A percentile compares a stretch with the other conserved stretches of the same genome.
Conservation (phyloP, 1,139 yeast genomes). For the Geotrichum candidum region DNA sequence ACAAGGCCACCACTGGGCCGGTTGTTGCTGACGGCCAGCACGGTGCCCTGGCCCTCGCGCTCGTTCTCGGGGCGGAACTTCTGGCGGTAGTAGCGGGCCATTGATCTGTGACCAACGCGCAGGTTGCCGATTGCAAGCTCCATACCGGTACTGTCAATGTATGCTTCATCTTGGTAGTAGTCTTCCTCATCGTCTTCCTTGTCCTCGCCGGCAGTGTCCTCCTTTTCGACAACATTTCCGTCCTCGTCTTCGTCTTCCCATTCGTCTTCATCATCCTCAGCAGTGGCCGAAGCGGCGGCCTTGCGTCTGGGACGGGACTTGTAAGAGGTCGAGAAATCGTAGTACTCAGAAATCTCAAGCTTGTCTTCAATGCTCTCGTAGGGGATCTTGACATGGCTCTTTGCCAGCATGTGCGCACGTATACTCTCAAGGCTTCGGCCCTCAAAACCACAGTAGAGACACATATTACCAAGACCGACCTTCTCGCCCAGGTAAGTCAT, state of each 20-base stretch:
- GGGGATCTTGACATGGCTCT: slow-evolving; percentile 84
- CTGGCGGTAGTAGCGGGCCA: slow-evolving; percentile 81
- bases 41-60: slow-evolving; percentile 89
- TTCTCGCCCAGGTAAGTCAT: slow-evolving; percentile 72
- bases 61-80: slow-evolving; percentile 70
- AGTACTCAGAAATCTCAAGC: slow-evolving; percentile 72
- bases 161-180: slow-evolving; percentile 38
- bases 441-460: slow-evolving; percentile 77
- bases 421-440: slow-evolving; percentile 81
- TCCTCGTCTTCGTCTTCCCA: slow-evolving; percentile 44
- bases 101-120: slow-evolving; percentile 83
- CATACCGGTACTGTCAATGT: slow-evolving; percentile 55
- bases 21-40: slow-evolving; percentile 77
- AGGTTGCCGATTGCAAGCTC: slow-evolving; percentile 85
- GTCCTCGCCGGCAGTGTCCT: slow-evolving; percentile 33
- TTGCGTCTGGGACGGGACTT: slow-evolving; percentile 26
- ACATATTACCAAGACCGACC: slow-evolving; percentile 78
- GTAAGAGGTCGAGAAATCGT: slow-evolving; percentile 74
- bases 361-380: slow-evolving; percentile 80
- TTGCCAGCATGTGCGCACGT: slow-evolving; percentile 80
- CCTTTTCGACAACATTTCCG: slow-evolving; percentile 29
- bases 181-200: slow-evolving; percentile 48
- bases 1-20: slow-evolving; percentile 51
- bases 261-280: slow-evolving; percentile 41
- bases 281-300: slow-evolving; percentile 26